Evolutionary conservation across 495 filamentous ascomycete species (phyloP).

Genomic region (Xylaria nigripes): DNA sequence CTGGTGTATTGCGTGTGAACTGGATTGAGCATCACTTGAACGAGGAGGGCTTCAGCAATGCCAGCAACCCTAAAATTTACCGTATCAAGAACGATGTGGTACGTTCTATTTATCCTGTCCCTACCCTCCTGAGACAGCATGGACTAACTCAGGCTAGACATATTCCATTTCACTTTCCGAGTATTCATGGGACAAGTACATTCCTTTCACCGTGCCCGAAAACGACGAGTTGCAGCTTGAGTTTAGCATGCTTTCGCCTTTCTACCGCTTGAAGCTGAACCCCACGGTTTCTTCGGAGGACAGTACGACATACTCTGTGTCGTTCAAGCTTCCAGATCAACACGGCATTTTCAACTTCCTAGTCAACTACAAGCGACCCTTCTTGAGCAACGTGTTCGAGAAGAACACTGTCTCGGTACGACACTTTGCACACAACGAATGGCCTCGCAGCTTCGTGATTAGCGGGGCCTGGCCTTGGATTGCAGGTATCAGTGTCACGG

Average conservation of each 20-base stretch:
- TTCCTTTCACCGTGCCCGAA: slow-evolving; percentile 61
- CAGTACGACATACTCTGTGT: slow-evolving; percentile 62
- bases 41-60: slow-evolving; percentile 43
- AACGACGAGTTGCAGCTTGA: slow-evolving; percentile 80
- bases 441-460: slow-evolving; percentile 83
- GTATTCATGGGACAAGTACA: slow-evolving; percentile 59
- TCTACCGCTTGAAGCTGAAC: slow-evolving; percentile 76
- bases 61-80: slow-evolving; percentile 79
- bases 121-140: not conserved
- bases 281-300: slow-evolving; percentile 51
- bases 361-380: slow-evolving; percentile 92
- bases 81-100: slow-evolving; percentile 96
- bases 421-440: slow-evolving; percentile 96
- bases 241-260: slow-evolving; percentile 97
- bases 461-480: slow-evolving; percentile 95
- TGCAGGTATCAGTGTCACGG: slow-evolving; percentile 72
- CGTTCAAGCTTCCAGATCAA: slow-evolving; percentile 83
- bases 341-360: slow-evolving; percentile 97
- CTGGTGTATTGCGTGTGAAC: slow-evolving; percentile 78
- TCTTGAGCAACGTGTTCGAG: slow-evolving; percentile 82
- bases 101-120: slow-evolving; percentile 32
- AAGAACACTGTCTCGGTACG: slow-evolving; percentile 90
- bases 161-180: slow-evolving; percentile 87
- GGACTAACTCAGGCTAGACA: slow-evolving; percentile 43
- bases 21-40: slow-evolving; percentile 72